Base-by-base conservation (phyloP, 352 stramenopile species). In the Albugo laibachii region DNA sequence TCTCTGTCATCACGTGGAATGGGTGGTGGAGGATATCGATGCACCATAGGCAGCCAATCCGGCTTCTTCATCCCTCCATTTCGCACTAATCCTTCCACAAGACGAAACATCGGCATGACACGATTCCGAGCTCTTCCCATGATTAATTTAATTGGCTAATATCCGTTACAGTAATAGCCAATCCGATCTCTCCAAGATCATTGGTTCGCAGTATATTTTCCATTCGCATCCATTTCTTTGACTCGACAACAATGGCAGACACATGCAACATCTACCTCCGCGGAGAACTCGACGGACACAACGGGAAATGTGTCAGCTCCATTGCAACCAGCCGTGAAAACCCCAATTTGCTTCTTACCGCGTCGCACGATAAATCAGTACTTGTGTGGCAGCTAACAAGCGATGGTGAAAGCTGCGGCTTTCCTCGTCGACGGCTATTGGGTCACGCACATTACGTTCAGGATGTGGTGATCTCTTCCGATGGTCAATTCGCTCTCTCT, bases 391-490 rank as follows among this genome's bases (percentile, higher is more conserved):
- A 91, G 62, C 65, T 92, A 47, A 87, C 74, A 34, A 95, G 87
- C 65, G 87, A 98, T 54, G 78, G 97, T 45, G 93, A 98, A 54
- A 97, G 75, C 65, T 99, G 98, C 71, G 96, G 95, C 61, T 98
- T 95, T 62, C 91, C 95, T 35, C 89, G 92, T 58, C 92, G 94
- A 57, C 88, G 92, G 45, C 71, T 99, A 31, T 88, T 84, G 49
- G 96, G 96, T 72, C 96, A 99, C 81, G 96, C 86, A 58, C 95
- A 99, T 91, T 99, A 98, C 66, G 96, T 99, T 11, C 85, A 95
- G 57, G 96, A 99, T 59, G 95, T 99, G 34, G 93, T 98, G 51
- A 98, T 99, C 72, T 98, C 87, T 52, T 96, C 73, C 53, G 96
- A 99, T 69, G 96, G 96, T 53, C 92, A 98, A 61, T 99, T 99